Percentiles rank a stretch among this genome's conserved stretches.
Conservation (phyloP, 164 flowering plant genomes). For the Aristolochia fimbriata region DNA sequence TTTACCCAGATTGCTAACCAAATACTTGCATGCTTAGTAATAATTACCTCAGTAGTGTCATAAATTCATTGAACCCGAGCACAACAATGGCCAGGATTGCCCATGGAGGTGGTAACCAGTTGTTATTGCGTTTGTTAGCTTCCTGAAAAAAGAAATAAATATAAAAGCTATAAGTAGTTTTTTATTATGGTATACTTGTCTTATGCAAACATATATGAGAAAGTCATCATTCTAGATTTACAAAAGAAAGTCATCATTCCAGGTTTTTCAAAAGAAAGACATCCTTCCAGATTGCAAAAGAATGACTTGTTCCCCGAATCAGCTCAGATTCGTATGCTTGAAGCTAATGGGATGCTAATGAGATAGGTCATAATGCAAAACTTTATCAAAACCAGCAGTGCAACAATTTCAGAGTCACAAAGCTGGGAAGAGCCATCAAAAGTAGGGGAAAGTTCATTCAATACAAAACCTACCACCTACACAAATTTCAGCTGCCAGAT, state of each 20-base stretch:
- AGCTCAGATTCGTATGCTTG: too few species aligned
- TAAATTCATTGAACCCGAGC: conserved; percentile 89
- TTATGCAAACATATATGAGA: too few species aligned
- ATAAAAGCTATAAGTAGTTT: too few species aligned
- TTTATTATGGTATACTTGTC: not conserved
- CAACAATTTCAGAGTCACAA: too few species aligned
- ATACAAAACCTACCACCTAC: not conserved
- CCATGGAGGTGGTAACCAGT: conserved; percentile 98
- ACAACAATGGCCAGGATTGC: conserved; percentile 68
- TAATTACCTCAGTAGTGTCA: conserved; percentile 75
- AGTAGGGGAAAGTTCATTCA: not conserved
- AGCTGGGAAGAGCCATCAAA: not conserved
- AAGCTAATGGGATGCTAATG: too few species aligned
- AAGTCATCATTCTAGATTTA: too few species aligned
- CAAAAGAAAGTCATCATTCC: too few species aligned
- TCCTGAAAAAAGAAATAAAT: conserved; percentile 40
- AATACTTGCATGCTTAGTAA: not conserved
- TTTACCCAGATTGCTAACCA: not conserved
- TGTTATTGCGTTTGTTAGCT: conserved; percentile 72
- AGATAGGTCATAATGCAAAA: too few species aligned
- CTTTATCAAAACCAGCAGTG: too few species aligned
- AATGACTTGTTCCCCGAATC: too few species aligned
- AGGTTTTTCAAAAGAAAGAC: too few species aligned
- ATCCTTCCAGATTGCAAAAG: too few species aligned
- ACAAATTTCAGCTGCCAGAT: not conserved